Evolutionary conservation across 176 grass and related monocot genomes (phyloP).

Genomic region (Puccinellia tenuiflora): DNA sequence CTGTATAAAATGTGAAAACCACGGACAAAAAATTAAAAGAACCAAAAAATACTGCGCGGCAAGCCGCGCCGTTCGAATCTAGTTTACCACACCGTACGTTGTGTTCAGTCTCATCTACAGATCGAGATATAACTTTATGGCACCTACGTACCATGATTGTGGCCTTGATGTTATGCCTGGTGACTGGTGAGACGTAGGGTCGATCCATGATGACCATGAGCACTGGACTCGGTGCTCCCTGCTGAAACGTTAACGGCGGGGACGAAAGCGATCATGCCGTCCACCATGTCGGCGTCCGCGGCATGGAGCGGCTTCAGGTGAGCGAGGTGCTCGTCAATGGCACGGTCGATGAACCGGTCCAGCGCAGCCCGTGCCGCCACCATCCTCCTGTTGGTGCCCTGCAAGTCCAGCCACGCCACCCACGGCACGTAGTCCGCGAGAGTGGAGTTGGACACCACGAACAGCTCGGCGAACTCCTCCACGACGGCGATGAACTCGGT

Average conservation of each 20-base stretch:
- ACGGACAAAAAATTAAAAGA: too few relatives aligned
- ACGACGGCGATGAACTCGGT: slow-evolving; percentile 42
- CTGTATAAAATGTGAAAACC: too few relatives aligned
- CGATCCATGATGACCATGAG: neutral
- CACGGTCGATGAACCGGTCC: slow-evolving; percentile 42
- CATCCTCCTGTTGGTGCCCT: slow-evolving; percentile 37
- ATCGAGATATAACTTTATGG: too few relatives aligned
- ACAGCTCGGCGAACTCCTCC: slow-evolving; percentile 47
- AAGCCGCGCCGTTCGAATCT: too few relatives aligned
- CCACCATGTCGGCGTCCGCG: slow-evolving; percentile 44
- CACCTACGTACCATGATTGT: slow-evolving; percentile 64
- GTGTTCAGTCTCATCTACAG: too few relatives aligned
- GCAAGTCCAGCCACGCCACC: slow-evolving; percentile 37
- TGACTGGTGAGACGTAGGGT: slow-evolving; percentile 35
- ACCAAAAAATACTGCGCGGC: too few relatives aligned
- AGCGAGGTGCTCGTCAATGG: slow-evolving; percentile 48
- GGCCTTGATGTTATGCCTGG: slow-evolving; percentile 48
- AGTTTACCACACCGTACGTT: too few relatives aligned
- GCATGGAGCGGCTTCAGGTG: slow-evolving; percentile 21
- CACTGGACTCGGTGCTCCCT: slow-evolving; percentile 16
- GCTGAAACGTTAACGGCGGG: too few relatives aligned
- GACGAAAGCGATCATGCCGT: slow-evolving; percentile 45
- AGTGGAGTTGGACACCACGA: slow-evolving; percentile 42
- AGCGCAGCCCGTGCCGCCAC: slow-evolving; percentile 24
- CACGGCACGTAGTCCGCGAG: slow-evolving; percentile 51